These are phyloP conservation scores for Rhazya stricta DNA, from an alignment of 257 asterid species.

Conservation along the genomic window DNA sequence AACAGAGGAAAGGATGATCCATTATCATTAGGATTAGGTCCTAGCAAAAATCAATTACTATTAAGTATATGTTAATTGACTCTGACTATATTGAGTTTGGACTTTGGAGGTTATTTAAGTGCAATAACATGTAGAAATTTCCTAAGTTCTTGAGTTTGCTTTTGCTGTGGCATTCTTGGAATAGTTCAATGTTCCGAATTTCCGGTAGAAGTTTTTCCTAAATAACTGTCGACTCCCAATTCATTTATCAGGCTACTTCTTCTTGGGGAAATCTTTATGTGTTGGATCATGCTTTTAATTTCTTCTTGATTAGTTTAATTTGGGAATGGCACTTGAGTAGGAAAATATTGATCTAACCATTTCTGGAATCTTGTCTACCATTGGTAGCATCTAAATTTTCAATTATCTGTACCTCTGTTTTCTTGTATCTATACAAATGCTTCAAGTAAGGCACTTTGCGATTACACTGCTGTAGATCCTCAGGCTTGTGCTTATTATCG, in stretches of 20 bases:
- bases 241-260: no score
- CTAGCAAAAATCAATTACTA: no score
- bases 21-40: neutral
- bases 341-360: neutral
- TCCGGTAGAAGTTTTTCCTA: no score
- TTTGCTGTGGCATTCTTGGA: no score
- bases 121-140: no score
- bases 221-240: no score
- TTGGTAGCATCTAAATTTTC: neutral
- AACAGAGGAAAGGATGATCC: neutral
- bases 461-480: neutral
- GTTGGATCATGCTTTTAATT: neutral
- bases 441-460: neutral
- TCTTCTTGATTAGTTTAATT: neutral
- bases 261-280: neutral
- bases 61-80: no score
- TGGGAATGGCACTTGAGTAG: neutral
- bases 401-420: neutral
- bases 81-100: no score
- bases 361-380: neutral
- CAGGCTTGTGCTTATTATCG: neutral
- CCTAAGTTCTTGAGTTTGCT: no score
- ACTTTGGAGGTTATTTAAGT: no score
- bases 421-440: neutral
- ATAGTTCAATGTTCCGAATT: no score